A percentile compares a stretch with the other conserved stretches of the same genome.
Evolutionary conservation across 1,139 yeast species (phyloP).

Genomic region (Saccharomyces hybrid): DNA sequence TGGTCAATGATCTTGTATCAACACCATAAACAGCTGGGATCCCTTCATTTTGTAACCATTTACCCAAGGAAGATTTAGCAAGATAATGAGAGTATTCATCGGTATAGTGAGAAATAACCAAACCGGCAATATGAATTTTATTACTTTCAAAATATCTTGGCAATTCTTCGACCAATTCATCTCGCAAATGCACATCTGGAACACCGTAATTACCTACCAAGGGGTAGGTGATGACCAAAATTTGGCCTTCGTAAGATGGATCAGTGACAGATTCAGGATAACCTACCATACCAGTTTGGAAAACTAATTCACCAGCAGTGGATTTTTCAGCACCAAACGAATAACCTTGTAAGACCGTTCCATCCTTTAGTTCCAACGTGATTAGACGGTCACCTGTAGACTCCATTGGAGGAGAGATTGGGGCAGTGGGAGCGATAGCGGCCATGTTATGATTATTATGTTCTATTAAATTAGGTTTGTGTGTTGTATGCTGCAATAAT

Average conservation of each 20-base stretch:
- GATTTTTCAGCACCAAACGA: conserved; percentile 89
- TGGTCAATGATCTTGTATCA: conserved; percentile 92
- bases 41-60: conserved; percentile 86
- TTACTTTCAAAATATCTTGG: conserved; percentile 92
- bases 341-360: conserved; percentile 85
- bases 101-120: conserved; percentile 94
- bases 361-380: conserved; percentile 89
- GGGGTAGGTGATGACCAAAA: conserved; percentile 92
- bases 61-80: conserved; percentile 85
- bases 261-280: conserved; percentile 97
- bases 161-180: conserved; percentile 64
- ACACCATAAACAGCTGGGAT: conserved; percentile 97
- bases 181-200: conserved; percentile 75
- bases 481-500: background rate
- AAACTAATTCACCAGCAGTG: conserved; percentile 95
- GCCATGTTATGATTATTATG: conserved; percentile 16
- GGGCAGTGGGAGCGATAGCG: conserved; percentile 46
- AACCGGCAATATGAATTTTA: conserved; percentile 91
- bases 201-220: conserved; percentile 98
- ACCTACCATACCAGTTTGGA: conserved; percentile 99
- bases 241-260: conserved; percentile 97
- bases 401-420: conserved; percentile 84
- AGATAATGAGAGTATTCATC: conserved; percentile 91
- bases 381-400: conserved; percentile 73
- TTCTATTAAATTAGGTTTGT: background rate